phyloP scores from a whole-genome alignment of 2,329 filamentous ascomycete genomes.

The Sclerotinia spermophila region DNA sequence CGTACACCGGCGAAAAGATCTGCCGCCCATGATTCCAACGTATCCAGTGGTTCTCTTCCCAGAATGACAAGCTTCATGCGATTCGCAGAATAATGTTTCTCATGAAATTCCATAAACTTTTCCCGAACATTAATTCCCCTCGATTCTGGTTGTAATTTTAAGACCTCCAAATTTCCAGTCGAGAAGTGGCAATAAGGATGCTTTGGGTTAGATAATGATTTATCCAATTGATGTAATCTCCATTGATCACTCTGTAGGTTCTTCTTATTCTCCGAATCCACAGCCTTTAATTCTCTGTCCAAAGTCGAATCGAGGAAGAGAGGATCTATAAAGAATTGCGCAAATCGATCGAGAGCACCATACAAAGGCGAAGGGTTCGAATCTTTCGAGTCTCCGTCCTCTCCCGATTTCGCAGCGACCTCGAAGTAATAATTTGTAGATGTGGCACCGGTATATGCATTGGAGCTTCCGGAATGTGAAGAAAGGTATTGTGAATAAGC shows the following conservation, averaged over 20 bases:
- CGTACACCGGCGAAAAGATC: constrained; percentile 65
- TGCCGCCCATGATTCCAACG: constrained; percentile 63
- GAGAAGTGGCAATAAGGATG: constrained; percentile 73
- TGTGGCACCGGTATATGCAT: constrained; percentile 89
- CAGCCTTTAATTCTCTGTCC: constrained; percentile 67
- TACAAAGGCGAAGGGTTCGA: constrained; percentile 62
- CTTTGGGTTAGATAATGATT: constrained; percentile 63
- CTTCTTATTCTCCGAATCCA: constrained; percentile 79
- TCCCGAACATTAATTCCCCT: constrained; percentile 66
- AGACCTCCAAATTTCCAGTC: constrained; percentile 66
- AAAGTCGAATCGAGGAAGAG: constrained; percentile 67
- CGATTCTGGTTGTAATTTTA: constrained; percentile 65
- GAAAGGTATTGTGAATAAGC: constrained; percentile 93
- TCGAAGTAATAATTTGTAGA: constrained; percentile 99
- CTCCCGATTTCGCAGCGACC: constrained; percentile 76
- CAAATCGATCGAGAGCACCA: constrained; percentile 69
- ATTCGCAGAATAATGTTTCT: constrained; percentile 70
- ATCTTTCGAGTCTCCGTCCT: constrained; percentile 55
- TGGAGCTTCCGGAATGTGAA: constrained; percentile 84
- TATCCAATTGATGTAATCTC: constrained; percentile 68
- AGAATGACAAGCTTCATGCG: constrained; percentile 70
- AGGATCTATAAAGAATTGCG: constrained; percentile 71
- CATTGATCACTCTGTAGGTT: constrained; percentile 71
- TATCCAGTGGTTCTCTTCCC: constrained; percentile 63
- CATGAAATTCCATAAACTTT: constrained; percentile 70